These are phyloP conservation scores for Pachysolen tannophilus DNA, from an alignment of 805 yeast species.

Conservation along the genomic window DNA sequence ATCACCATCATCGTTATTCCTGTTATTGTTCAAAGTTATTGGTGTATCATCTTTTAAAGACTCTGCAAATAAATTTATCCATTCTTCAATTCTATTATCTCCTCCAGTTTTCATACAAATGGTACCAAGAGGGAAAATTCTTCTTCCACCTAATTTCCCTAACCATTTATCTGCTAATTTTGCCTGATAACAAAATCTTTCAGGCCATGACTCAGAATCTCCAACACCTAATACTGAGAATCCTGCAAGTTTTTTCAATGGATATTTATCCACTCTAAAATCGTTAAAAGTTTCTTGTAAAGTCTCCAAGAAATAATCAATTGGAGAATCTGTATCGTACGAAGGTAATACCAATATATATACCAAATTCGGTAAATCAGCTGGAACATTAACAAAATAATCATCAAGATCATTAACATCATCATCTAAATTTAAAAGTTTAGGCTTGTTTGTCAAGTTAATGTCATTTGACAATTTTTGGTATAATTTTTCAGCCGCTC, in stretches of 20 bases:
- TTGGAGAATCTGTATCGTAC: slow-evolving; percentile 86
- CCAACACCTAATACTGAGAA: slow-evolving; percentile 85
- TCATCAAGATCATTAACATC: slow-evolving; percentile 77
- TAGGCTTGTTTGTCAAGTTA: slow-evolving; percentile 32
- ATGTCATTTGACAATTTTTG: slow-evolving; percentile 24
- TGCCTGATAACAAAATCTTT: slow-evolving; percentile 83
- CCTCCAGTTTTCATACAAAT: slow-evolving; percentile 73
- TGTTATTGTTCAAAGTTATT: slow-evolving; percentile 49
- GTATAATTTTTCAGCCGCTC: slow-evolving; percentile 50
- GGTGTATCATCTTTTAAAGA: slow-evolving; percentile 69
- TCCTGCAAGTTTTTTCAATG: slow-evolving; percentile 62
- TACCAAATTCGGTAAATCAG: slow-evolving; percentile 32
- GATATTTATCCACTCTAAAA: slow-evolving; percentile 78
- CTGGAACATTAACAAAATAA: slow-evolving; percentile 63
- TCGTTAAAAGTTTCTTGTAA: slow-evolving; percentile 76
- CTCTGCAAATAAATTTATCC: slow-evolving; percentile 54
- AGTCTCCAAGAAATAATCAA: slow-evolving; percentile 79
- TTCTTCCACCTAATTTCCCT: slow-evolving; percentile 77
- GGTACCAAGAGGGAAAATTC: slow-evolving; percentile 77
- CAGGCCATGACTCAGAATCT: slow-evolving; percentile 79
- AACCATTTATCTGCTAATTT: slow-evolving; percentile 63
- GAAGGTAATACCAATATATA: slow-evolving; percentile 80
- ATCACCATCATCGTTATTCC: slow-evolving; percentile 12
- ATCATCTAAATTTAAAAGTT: slow-evolving; percentile 66
- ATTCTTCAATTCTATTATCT: slow-evolving; percentile 50